Evolutionary conservation across 257 asterid species (phyloP).

Genomic region (Fraxinus pennsylvanica): DNA sequence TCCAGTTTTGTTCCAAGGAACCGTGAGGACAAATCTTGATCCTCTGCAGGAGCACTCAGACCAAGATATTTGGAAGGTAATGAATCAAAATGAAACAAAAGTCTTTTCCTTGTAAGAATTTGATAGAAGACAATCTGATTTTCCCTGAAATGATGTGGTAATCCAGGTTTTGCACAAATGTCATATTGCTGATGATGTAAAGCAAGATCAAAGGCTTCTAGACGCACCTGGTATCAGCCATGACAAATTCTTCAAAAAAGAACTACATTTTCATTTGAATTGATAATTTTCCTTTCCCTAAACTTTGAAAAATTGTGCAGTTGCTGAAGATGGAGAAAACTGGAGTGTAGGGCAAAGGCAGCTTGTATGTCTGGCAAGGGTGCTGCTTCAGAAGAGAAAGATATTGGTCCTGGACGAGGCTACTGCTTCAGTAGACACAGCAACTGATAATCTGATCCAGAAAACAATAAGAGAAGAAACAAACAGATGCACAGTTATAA

Average conservation of each 20-base stretch:
- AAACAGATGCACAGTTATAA: slow-evolving; percentile 64
- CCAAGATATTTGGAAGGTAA: slow-evolving; percentile 77
- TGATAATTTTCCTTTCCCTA: neutral
- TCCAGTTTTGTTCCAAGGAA: slow-evolving; percentile 80
- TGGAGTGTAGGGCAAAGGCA: slow-evolving; percentile 91
- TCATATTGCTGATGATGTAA: slow-evolving; percentile 58
- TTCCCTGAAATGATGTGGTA: neutral
- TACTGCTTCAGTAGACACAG: slow-evolving; percentile 76
- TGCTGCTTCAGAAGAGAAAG: slow-evolving; percentile 60
- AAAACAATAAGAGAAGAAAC: slow-evolving; percentile 78
- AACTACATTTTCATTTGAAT: neutral
- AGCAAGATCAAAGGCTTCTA: slow-evolving; percentile 64
- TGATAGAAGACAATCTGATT: neutral
- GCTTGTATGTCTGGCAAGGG: slow-evolving; percentile 73
- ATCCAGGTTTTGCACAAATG: slow-evolving; percentile 68
- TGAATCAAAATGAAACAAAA: slow-evolving; percentile 27
- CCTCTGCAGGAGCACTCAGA: slow-evolving; percentile 63
- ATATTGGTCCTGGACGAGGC: slow-evolving; percentile 79
- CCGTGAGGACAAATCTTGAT: slow-evolving; percentile 73
- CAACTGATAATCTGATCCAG: slow-evolving; percentile 68
- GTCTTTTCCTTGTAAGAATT: neutral
- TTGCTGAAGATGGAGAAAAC: slow-evolving; percentile 86
- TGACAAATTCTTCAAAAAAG: slow-evolving; percentile 8
- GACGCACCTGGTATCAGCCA: slow-evolving; percentile 64
- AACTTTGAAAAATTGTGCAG: slow-evolving; percentile 34